A percentile compares a stretch with the other conserved stretches of the same genome.
These are phyloP conservation scores for Cordyceps pruinosa DNA, from an alignment of 2,329 filamentous ascomycete genomes.

Conservation along the genomic window DNA sequence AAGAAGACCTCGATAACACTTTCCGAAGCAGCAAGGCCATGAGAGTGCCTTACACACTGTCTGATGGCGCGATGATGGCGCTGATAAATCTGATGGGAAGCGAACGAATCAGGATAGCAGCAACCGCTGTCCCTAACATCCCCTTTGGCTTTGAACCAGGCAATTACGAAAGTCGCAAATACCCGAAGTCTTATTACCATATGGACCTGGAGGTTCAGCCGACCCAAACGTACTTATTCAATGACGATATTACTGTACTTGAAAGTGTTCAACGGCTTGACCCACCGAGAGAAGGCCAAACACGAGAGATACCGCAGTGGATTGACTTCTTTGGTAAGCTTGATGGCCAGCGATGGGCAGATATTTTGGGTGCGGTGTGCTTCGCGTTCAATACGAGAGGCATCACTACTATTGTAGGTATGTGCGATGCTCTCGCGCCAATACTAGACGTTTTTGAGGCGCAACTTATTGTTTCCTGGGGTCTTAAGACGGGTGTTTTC, in stretches of 20 bases:
- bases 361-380: slow-evolving; percentile 54
- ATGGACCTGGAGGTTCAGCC: slow-evolving; percentile 56
- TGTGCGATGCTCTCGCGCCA: slow-evolving; percentile 50
- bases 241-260: slow-evolving; percentile 41
- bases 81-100: slow-evolving; percentile 58
- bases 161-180: slow-evolving; percentile 64
- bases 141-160: slow-evolving; percentile 65
- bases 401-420: slow-evolving; percentile 44
- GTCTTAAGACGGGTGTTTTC: slow-evolving; percentile 45
- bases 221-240: slow-evolving; percentile 56
- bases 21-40: slow-evolving; percentile 40
- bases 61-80: slow-evolving; percentile 61
- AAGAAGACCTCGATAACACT: slow-evolving; percentile 49
- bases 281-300: slow-evolving; percentile 36
- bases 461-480: slow-evolving; percentile 52
- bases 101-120: slow-evolving; percentile 47
- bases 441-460: slow-evolving; percentile 59
- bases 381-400: slow-evolving; percentile 58
- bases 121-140: slow-evolving; percentile 51
- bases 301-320: slow-evolving; percentile 61
- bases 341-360: slow-evolving; percentile 56
- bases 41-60: slow-evolving; percentile 47
- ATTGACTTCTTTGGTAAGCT: slow-evolving; percentile 58
- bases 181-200: slow-evolving; percentile 57
- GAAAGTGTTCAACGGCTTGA: slow-evolving; percentile 27